Evolutionary conservation across 768 basidiomycete genomes (phyloP).

Genomic region (Pluteus cervinus): DNA sequence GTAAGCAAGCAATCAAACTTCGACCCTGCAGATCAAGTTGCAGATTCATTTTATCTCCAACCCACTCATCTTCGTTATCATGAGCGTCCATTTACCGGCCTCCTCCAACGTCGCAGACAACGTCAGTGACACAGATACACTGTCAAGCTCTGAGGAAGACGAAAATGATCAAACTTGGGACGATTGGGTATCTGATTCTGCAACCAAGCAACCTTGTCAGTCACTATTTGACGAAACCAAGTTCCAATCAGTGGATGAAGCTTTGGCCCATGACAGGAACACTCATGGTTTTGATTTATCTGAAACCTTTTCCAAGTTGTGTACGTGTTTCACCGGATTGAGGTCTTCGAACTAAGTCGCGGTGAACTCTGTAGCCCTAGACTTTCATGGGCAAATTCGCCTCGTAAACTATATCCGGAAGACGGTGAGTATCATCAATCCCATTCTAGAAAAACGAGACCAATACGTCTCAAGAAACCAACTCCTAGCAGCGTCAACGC

Average conservation of each 20-base stretch:
- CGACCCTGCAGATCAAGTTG: too few relatives aligned
- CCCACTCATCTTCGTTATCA: conserved; percentile 14
- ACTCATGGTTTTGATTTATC: conserved; percentile 61
- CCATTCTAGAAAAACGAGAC: conserved; percentile 2
- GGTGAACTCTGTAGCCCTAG: conserved; percentile 44
- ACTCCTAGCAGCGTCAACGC: conserved; percentile 35
- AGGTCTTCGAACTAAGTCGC: not conserved
- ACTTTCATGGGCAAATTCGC: conserved; percentile 74
- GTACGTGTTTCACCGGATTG: conserved; percentile 35
- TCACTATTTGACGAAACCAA: conserved; percentile 72
- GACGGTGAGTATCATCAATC: conserved; percentile 36
- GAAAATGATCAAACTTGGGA: conserved; percentile 65
- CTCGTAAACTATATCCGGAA: conserved; percentile 85
- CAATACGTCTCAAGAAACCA: conserved; percentile 40
- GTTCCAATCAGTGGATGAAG: conserved; percentile 54
- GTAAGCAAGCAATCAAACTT: too few relatives aligned
- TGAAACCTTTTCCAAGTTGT: conserved; percentile 39
- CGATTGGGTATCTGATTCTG: conserved; percentile 75
- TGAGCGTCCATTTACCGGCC: conserved; percentile 34
- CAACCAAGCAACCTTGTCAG: conserved; percentile 42
- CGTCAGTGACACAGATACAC: conserved; percentile 8
- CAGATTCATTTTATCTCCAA: too few relatives aligned
- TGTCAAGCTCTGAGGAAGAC: conserved; percentile 28
- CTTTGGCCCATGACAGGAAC: conserved; percentile 54
- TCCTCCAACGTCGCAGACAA: conserved; percentile 18